These are phyloP conservation scores for Cutaneotrichosporon cutaneum DNA, from an alignment of 1,284 basidiomycete species.

Conservation along the genomic window DNA sequence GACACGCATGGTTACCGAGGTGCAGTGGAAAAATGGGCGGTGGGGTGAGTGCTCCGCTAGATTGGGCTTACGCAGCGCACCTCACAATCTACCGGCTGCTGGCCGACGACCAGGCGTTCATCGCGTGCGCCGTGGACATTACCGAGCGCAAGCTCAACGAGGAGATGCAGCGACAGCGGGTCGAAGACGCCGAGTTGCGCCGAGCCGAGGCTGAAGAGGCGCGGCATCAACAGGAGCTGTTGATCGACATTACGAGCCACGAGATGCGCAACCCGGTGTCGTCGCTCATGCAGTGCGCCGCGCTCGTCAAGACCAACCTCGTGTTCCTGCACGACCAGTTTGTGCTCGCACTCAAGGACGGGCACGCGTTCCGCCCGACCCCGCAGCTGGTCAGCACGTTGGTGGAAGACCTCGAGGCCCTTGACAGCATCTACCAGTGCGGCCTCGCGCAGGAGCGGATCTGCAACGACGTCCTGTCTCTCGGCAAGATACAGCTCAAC, in stretches of 20 bases:
- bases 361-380: constrained; percentile 11
- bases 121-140: constrained; percentile 43
- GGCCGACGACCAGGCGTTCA: constrained; percentile 30
- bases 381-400: constrained; percentile 18
- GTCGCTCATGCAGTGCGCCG: constrained; percentile 37
- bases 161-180: constrained; percentile 32
- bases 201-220: constrained; percentile 29
- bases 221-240: constrained; percentile 35
- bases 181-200: constrained; percentile 31
- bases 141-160: constrained; percentile 20
- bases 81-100: too few relatives aligned
- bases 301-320: constrained; percentile 48
- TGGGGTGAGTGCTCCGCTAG: too few relatives aligned
- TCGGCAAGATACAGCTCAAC: constrained; percentile 52
- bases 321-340: constrained; percentile 43
- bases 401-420: not conserved
- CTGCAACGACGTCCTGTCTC: constrained; percentile 52
- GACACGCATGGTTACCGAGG: too few relatives aligned
- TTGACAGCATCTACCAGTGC: constrained; percentile 36
- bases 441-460: constrained; percentile 54
- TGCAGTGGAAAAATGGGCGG: too few relatives aligned
- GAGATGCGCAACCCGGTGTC: constrained; percentile 34
- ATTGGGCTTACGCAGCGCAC: too few relatives aligned
- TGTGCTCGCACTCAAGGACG: constrained; percentile 1
- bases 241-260: constrained; percentile 41